Conservation (phyloP, 768 basidiomycete species). For the Kwoniella bestiolae region DNA sequence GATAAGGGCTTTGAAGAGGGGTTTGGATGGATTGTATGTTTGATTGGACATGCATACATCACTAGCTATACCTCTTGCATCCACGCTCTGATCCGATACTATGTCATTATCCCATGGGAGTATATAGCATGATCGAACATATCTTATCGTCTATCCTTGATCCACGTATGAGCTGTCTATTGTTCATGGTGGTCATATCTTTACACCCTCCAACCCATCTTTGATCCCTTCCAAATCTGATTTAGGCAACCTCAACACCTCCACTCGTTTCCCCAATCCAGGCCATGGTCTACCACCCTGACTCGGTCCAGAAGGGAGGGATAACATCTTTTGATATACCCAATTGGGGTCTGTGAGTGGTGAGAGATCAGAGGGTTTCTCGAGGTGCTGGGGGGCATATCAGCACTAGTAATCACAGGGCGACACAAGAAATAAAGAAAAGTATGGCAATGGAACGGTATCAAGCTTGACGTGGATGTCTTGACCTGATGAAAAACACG, state of each 20-base stretch:
- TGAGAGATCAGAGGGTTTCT: conserved; percentile 69
- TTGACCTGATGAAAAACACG: no score
- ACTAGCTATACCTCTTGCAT: no score
- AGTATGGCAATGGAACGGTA: no score
- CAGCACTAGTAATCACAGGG: not conserved
- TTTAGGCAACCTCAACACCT: conserved; percentile 60
- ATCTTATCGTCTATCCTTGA: no score
- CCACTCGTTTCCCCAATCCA: conserved; percentile 70
- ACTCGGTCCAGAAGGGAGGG: conserved; percentile 39
- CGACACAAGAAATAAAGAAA: no score
- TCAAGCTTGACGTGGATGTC: no score
- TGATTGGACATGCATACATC: no score
- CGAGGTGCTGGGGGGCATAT: conserved; percentile 36
- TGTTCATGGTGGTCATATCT: not conserved
- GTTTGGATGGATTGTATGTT: conserved; percentile 24
- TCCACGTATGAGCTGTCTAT: no score
- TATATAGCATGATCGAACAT: no score
- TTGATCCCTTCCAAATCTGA: conserved; percentile 19
- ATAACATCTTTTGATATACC: conserved; percentile 60
- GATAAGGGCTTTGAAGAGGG: conserved; percentile 58
- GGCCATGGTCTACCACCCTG: conserved; percentile 78
- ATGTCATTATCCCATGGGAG: no score
- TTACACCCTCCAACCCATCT: conserved; percentile 16
- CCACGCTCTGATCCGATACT: no score
- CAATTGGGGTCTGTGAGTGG: conserved; percentile 86